Percentiles rank a stretch among this genome's conserved stretches.
Evolutionary conservation across 1,284 basidiomycete genomes (phyloP).

Genomic region (Marasmius oreades): DNA sequence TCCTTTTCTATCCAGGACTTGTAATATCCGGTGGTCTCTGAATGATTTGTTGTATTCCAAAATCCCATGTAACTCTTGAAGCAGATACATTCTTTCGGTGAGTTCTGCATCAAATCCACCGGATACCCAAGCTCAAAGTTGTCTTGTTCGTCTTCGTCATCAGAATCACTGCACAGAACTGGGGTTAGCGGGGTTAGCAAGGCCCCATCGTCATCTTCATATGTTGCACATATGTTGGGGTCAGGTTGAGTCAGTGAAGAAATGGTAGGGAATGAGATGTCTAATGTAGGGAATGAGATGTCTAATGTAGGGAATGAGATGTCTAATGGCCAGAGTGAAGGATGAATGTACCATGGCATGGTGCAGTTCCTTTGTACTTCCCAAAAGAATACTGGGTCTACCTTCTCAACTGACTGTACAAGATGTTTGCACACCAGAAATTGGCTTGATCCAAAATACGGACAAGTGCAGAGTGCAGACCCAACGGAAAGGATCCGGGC

Average conservation of each 20-base stretch:
- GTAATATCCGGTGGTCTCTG: background rate
- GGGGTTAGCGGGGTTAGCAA: background rate
- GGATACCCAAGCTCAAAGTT: background rate
- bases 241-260: background rate
- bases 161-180: background rate
- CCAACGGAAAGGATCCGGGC: conserved; percentile 18
- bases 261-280: background rate
- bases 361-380: conserved; percentile 21
- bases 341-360: conserved; percentile 26
- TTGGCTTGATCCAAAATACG: conserved; percentile 22
- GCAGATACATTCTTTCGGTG: background rate
- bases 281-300: no score
- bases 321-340: conserved; percentile 11
- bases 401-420: conserved; percentile 23
- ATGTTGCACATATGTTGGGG: background rate
- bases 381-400: conserved; percentile 27
- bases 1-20: background rate
- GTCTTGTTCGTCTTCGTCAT: background rate
- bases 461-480: conserved; percentile 32
- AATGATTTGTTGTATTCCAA: background rate
- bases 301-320: background rate
- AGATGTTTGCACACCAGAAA: conserved; percentile 34
- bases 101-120: background rate
- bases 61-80: background rate
- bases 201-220: background rate